These are phyloP conservation scores for Porphyrellus cyaneotinctus DNA, from an alignment of 768 basidiomycete genomes.

Conservation along the genomic window DNA sequence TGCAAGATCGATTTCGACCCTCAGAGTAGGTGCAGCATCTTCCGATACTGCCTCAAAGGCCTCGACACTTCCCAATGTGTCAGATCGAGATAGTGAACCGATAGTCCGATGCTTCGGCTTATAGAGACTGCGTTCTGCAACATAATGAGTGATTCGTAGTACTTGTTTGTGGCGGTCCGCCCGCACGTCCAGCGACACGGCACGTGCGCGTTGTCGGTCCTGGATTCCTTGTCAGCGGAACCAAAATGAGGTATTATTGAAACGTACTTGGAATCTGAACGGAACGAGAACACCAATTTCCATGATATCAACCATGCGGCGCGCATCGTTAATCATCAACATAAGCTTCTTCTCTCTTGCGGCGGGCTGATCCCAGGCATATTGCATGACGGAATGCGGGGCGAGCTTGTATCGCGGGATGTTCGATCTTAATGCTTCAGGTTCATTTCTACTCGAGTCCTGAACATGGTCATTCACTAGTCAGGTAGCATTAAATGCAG, in stretches of 20 bases:
- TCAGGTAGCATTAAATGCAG: background rate
- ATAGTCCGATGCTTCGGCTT: constrained; percentile 61
- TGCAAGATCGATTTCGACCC: constrained; percentile 70
- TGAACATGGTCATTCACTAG: constrained; percentile 30
- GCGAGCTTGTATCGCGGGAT: constrained; percentile 51
- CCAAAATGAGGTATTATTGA: background rate
- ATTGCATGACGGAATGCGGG: constrained; percentile 53
- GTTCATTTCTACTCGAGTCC: constrained; percentile 43
- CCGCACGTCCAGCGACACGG: constrained; percentile 86
- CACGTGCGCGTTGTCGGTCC: constrained; percentile 54
- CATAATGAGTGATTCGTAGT: constrained; percentile 82
- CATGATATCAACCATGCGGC: constrained; percentile 80
- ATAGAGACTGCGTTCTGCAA: constrained; percentile 81
- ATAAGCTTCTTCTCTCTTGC: constrained; percentile 74
- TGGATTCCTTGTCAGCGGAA: constrained; percentile 21
- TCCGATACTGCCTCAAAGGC: constrained; percentile 83
- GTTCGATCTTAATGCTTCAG: constrained; percentile 36
- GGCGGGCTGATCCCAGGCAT: constrained; percentile 94
- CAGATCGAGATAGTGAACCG: constrained; percentile 50
- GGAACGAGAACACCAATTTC: constrained; percentile 92
- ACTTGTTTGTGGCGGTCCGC: constrained; percentile 85
- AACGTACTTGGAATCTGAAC: constrained; percentile 74
- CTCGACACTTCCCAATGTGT: constrained; percentile 65
- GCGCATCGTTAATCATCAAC: constrained; percentile 56
- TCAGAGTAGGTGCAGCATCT: constrained; percentile 62